Evolutionary conservation across 805 yeast species (phyloP).

Genomic region (Yarrowia hollandica): DNA sequence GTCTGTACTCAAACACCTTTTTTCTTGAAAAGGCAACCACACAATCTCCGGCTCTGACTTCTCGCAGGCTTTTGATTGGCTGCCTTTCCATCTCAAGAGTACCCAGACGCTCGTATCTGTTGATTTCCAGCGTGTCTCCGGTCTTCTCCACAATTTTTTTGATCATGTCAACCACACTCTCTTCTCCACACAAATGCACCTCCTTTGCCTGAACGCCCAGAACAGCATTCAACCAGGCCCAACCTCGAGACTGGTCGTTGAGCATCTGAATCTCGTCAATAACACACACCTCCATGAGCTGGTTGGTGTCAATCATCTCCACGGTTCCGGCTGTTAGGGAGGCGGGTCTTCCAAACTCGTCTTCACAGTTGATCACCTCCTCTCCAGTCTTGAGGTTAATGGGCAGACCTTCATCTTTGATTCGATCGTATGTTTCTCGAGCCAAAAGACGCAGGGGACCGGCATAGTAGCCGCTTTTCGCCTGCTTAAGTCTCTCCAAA

Average conservation of each 20-base stretch:
- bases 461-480: constrained; percentile 82
- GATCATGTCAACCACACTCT: constrained; percentile 71
- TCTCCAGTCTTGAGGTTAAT: constrained; percentile 96
- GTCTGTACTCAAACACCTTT: constrained; percentile 66
- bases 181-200: constrained; percentile 92
- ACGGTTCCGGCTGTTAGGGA: constrained; percentile 82
- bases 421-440: constrained; percentile 83
- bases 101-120: constrained; percentile 64
- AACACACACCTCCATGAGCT: constrained; percentile 79
- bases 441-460: constrained; percentile 92
- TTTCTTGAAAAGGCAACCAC: constrained; percentile 81
- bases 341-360: constrained; percentile 68
- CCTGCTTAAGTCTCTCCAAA: constrained; percentile 60
- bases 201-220: constrained; percentile 84
- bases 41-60: constrained; percentile 76
- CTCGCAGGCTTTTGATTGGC: constrained; percentile 27
- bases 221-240: constrained; percentile 92
- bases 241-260: constrained; percentile 73
- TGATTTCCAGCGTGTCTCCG: constrained; percentile 78
- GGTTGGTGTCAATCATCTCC: constrained; percentile 80
- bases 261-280: constrained; percentile 97
- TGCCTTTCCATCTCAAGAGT: constrained; percentile 36
- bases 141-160: constrained; percentile 59
- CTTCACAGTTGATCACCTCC: constrained; percentile 73
- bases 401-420: constrained; percentile 60